Conservation (phyloP, 768 basidiomycete genomes). For the Boletus pseudo-olivaceus region DNA sequence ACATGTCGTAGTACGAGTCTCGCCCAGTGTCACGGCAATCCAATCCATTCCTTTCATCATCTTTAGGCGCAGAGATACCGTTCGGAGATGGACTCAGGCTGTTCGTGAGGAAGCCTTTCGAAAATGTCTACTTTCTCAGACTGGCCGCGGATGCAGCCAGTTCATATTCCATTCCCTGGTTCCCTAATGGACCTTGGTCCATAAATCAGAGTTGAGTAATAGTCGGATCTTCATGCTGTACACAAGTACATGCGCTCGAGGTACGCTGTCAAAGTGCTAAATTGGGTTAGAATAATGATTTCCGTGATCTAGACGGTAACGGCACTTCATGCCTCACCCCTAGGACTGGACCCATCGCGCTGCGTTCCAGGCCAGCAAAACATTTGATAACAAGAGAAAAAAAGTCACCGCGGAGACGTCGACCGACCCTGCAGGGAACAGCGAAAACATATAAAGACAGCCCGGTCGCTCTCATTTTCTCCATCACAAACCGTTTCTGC, state of each 20-base stretch:
- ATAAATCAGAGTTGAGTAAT: too few species aligned
- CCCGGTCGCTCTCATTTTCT: background rate
- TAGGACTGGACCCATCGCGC: background rate
- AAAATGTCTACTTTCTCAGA: background rate
- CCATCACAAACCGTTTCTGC: background rate
- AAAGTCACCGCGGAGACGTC: background rate
- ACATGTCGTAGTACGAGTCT: background rate
- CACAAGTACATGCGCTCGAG: background rate
- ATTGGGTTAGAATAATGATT: background rate
- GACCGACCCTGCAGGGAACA: background rate
- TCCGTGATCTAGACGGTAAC: background rate
- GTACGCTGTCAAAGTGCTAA: background rate
- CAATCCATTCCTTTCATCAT: background rate
- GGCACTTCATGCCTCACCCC: conserved; percentile 3
- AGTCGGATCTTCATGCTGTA: background rate
- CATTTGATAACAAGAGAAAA: background rate
- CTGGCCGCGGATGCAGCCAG: background rate
- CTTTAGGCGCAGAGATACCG: background rate
- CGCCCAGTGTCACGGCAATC: background rate
- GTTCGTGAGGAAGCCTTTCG: too few species aligned
- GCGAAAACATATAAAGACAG: conserved; percentile 8
- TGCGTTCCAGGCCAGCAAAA: conserved; percentile 10
- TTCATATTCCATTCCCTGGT: too few species aligned
- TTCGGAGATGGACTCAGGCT: background rate
- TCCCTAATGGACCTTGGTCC: too few species aligned